These are phyloP conservation scores for Pseudopithomyces chartarum DNA, from an alignment of 2,329 filamentous ascomycete species.

Conservation along the genomic window DNA sequence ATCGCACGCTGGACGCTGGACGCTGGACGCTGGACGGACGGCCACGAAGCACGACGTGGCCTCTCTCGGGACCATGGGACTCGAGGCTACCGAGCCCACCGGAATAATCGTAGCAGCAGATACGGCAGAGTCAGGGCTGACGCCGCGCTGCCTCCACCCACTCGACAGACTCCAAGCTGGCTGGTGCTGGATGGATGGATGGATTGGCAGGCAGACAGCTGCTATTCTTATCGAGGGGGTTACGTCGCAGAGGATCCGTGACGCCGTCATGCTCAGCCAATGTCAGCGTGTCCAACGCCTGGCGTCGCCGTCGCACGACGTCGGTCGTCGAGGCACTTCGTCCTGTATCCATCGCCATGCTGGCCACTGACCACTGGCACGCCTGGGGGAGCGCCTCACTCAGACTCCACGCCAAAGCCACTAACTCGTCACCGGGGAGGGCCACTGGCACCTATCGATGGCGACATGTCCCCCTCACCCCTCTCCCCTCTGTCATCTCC, in stretches of 20 bases:
- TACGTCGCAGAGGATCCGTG: slow-evolving; percentile 2
- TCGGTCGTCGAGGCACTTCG: not conserved
- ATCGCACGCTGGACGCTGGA: not conserved
- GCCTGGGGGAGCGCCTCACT: not conserved
- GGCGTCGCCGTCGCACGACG: not conserved
- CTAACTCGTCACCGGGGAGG: not conserved
- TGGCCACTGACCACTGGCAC: not conserved
- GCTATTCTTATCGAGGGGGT: slow-evolving; percentile 11
- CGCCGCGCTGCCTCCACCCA: too few relatives aligned
- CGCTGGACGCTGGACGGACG: too few relatives aligned
- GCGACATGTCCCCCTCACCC: not conserved
- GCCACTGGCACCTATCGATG: slow-evolving; percentile 4
- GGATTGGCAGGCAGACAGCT: too few relatives aligned
- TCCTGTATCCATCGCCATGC: not conserved
- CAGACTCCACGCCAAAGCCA: not conserved
- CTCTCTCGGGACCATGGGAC: too few relatives aligned
- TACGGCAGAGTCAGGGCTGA: slow-evolving; percentile 6
- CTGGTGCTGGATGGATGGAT: too few relatives aligned
- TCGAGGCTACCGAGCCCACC: not conserved
- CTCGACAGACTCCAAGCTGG: not conserved
- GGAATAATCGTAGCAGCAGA: not conserved
- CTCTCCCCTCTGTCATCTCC: not conserved
- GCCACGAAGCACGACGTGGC: not conserved
- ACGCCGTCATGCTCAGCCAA: slow-evolving; percentile 4
- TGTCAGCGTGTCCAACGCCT: not conserved